Conservation (phyloP, 2,329 filamentous ascomycete species). For the Tolypocladium cylindrosporum region DNA sequence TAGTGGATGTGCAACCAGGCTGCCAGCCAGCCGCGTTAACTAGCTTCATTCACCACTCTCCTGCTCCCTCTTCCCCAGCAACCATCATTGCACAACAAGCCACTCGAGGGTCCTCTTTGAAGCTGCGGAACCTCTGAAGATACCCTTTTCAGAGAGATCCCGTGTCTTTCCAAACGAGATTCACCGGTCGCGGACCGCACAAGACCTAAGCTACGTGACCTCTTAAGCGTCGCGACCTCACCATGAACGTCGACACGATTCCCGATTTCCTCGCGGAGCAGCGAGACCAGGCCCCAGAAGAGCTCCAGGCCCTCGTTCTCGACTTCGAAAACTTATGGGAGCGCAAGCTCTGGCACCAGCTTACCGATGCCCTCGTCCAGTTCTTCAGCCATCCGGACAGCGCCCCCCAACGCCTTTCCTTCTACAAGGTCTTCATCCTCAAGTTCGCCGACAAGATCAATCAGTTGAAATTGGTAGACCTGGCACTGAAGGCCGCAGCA, state of each 20-base stretch:
- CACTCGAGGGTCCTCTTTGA: not conserved
- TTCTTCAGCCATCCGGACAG: conserved; percentile 83
- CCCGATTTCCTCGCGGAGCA: conserved; percentile 86
- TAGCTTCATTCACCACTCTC: conserved; percentile 1
- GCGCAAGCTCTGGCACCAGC: conserved; percentile 97
- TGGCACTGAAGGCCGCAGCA: conserved; percentile 78
- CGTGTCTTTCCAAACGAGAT: not conserved
- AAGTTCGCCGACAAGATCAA: conserved; percentile 99
- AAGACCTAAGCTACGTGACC: not conserved
- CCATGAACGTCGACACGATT: conserved; percentile 80
- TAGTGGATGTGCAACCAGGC: conserved; percentile 14
- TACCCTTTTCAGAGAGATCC: not conserved
- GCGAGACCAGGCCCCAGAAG: conserved; percentile 77
- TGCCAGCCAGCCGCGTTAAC: conserved; percentile 27
- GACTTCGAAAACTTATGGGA: conserved; percentile 97
- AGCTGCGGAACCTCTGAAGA: not conserved
- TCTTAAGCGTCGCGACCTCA: conserved; percentile 1
- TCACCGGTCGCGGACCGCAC: not conserved
- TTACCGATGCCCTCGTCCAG: conserved; percentile 77
- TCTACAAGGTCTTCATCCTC: conserved; percentile 92
- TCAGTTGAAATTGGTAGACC: conserved; percentile 88
- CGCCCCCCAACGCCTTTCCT: conserved; percentile 70
- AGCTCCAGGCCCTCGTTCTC: conserved; percentile 80
- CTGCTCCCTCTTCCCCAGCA: not conserved
- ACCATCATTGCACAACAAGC: not conserved